phyloP scores from a whole-genome alignment of 2,329 filamentous ascomycete species.

The Plectosphaerella sp. region DNA sequence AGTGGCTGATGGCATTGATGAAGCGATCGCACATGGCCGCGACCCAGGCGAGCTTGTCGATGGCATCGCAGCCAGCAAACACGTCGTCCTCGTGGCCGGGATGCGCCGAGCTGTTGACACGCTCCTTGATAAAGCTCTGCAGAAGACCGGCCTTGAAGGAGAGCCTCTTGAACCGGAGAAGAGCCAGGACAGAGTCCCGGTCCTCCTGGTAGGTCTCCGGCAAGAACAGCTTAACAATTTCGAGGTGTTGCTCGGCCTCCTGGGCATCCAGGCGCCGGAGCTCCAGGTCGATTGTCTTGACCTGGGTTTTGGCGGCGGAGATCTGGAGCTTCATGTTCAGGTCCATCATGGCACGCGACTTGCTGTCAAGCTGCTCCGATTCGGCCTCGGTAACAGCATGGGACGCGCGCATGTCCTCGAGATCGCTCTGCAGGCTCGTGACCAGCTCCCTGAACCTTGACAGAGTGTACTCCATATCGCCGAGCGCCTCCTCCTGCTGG shows the following conservation, averaged over 20 bases:
- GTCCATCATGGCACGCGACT: conserved; percentile 93
- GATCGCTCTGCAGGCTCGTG: conserved; percentile 74
- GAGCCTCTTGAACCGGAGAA: conserved; percentile 83
- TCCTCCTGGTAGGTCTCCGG: conserved; percentile 80
- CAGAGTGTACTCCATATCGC: conserved; percentile 87
- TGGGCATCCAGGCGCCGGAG: conserved; percentile 81
- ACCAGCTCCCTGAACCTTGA: conserved; percentile 87
- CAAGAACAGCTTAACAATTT: conserved; percentile 84
- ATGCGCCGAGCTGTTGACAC: conserved; percentile 63
- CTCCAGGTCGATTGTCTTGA: conserved; percentile 91
- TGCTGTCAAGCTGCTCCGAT: conserved; percentile 81
- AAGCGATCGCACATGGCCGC: conserved; percentile 80
- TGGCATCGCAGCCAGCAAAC: conserved; percentile 73
- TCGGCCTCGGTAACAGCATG: conserved; percentile 91
- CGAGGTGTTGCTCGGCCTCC: conserved; percentile 81
- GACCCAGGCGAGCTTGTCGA: conserved; percentile 84
- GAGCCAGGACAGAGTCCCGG: conserved; percentile 79
- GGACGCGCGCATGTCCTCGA: conserved; percentile 89
- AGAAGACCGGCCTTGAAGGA: conserved; percentile 83
- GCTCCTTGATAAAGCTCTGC: conserved; percentile 73
- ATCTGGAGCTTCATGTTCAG: conserved; percentile 91
- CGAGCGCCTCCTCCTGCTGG: conserved; percentile 74
- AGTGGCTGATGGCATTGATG: conserved; percentile 72
- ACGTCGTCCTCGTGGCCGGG: conserved; percentile 71
- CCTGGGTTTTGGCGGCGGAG: conserved; percentile 85